phyloP scores from a whole-genome alignment of 768 basidiomycete genomes.

The Boletus vinaceobasis region DNA sequence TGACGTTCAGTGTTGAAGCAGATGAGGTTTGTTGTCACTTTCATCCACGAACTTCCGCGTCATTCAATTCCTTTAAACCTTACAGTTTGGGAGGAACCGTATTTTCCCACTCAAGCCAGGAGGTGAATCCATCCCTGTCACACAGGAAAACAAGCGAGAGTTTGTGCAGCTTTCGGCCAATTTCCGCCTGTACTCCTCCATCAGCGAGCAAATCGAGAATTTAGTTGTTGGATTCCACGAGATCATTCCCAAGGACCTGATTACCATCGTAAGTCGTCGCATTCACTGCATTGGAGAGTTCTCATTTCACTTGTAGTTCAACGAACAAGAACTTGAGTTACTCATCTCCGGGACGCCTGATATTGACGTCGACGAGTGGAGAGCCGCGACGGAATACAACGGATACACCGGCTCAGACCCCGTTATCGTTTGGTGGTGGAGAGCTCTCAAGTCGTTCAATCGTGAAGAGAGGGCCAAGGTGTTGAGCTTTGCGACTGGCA shows the following conservation, averaged over 20 bases:
- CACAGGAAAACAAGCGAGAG: slow-evolving; percentile 94
- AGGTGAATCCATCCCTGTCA: slow-evolving; percentile 82
- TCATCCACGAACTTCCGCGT: not conserved
- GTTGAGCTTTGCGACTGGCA: slow-evolving; percentile 92
- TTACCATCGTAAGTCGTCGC: slow-evolving; percentile 71
- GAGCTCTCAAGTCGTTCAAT: slow-evolving; percentile 94
- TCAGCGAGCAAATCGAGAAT: slow-evolving; percentile 93
- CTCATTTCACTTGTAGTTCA: slow-evolving; percentile 56
- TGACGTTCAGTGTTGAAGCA: slow-evolving; percentile 94
- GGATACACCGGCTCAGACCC: slow-evolving; percentile 87
- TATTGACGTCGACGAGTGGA: slow-evolving; percentile 98
- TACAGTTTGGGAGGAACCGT: slow-evolving; percentile 85
- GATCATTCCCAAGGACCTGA: slow-evolving; percentile 94
- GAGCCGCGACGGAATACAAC: slow-evolving; percentile 87
- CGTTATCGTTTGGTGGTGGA: slow-evolving; percentile 99
- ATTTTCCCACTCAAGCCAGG: slow-evolving; percentile 83
- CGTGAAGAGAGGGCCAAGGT: slow-evolving; percentile 97
- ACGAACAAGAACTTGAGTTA: slow-evolving; percentile 90
- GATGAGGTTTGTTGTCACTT: slow-evolving; percentile 60
- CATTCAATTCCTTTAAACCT: not conserved
- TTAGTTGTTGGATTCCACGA: slow-evolving; percentile 92
- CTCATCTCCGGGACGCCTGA: slow-evolving; percentile 97
- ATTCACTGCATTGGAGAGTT: not conserved
- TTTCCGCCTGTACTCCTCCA: slow-evolving; percentile 89
- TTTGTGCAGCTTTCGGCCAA: slow-evolving; percentile 95